phyloP scores from a whole-genome alignment of 371 early-diverging fungal genomes.

The Haplosporangium sp. region DNA sequence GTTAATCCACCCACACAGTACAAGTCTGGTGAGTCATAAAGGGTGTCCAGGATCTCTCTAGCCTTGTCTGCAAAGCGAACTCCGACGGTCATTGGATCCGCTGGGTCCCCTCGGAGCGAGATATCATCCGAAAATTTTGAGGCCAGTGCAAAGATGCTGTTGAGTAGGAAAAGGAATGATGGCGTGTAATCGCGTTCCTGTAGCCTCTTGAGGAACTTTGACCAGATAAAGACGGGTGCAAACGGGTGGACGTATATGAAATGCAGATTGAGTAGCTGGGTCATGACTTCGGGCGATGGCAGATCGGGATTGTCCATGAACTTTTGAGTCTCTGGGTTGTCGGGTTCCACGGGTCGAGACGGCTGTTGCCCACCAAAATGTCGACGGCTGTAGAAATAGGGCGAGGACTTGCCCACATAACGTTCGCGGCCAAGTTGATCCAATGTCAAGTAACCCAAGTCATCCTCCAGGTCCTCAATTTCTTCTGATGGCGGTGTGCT shows the following conservation, averaged over 20 bases:
- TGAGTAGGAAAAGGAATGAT: constrained; percentile 58
- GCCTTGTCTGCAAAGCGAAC: constrained; percentile 41
- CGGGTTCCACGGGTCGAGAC: neutral
- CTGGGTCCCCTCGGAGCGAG: constrained; percentile 45
- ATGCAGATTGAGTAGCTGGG: constrained; percentile 56
- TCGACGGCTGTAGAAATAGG: constrained; percentile 36
- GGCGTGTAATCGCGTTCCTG: constrained; percentile 54
- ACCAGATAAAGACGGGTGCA: constrained; percentile 67
- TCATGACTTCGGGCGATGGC: constrained; percentile 48
- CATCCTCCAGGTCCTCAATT: constrained; percentile 46
- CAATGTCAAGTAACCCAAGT: constrained; percentile 40
- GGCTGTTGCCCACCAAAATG: constrained; percentile 9
- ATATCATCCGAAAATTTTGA: constrained; percentile 58
- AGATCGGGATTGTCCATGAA: constrained; percentile 42
- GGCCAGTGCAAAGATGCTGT: constrained; percentile 64
- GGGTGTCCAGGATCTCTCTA: constrained; percentile 48
- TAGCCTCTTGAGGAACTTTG: constrained; percentile 62
- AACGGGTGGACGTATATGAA: constrained; percentile 68
- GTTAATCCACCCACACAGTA: constrained; percentile 48
- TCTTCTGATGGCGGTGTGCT: constrained; percentile 26
- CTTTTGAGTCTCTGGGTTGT: constrained; percentile 19
- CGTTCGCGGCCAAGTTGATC: constrained; percentile 42
- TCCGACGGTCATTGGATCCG: constrained; percentile 53
- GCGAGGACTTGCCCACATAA: constrained; percentile 53
- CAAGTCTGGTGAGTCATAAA: constrained; percentile 48